A percentile compares a stretch with the other conserved stretches of the same genome.
These are phyloP conservation scores for Zopfochytrium polystomum DNA, from an alignment of 371 early-diverging fungal genomes.

Conservation along the genomic window DNA sequence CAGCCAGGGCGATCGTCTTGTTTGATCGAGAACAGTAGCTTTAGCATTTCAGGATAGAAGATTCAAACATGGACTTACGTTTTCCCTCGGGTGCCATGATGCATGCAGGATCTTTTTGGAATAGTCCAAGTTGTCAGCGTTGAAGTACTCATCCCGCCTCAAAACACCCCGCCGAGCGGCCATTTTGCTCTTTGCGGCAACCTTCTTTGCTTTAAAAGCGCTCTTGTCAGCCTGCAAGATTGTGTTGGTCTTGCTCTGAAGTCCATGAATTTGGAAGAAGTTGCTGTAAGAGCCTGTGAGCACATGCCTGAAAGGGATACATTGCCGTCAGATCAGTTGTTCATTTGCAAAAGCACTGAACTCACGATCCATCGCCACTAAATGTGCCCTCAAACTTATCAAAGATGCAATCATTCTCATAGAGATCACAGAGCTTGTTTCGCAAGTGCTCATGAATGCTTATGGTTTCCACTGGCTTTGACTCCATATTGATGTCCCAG, in stretches of 20 bases:
- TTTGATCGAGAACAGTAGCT: not conserved
- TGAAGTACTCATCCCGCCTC: slow-evolving; percentile 67
- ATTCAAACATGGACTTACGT: too few species aligned
- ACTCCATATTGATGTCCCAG: too few species aligned
- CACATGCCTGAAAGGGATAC: not conserved
- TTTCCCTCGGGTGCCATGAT: slow-evolving; percentile 98
- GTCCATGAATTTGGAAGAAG: too few species aligned
- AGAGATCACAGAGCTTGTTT: slow-evolving; percentile 92
- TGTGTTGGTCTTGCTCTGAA: slow-evolving; percentile 69
- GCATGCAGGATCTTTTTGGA: too few species aligned
- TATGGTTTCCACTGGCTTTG: slow-evolving; percentile 89
- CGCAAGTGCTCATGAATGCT: slow-evolving; percentile 91
- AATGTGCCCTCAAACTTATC: slow-evolving; percentile 98
- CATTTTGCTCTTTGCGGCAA: slow-evolving; percentile 56
- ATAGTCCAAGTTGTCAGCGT: slow-evolving; percentile 83
- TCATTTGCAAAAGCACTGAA: not conserved
- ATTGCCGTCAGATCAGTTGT: too few species aligned
- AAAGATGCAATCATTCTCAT: too few species aligned
- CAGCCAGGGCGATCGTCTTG: slow-evolving; percentile 77
- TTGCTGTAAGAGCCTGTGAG: too few species aligned
- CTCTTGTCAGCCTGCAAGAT: slow-evolving; percentile 95
- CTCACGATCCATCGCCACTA: slow-evolving; percentile 82
- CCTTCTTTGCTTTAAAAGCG: slow-evolving; percentile 91
- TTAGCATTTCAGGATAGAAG: too few species aligned
- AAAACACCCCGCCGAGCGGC: slow-evolving; percentile 38